Evolutionary conservation across 305 asterid species (phyloP).

Genomic region (Andrographis paniculata): DNA sequence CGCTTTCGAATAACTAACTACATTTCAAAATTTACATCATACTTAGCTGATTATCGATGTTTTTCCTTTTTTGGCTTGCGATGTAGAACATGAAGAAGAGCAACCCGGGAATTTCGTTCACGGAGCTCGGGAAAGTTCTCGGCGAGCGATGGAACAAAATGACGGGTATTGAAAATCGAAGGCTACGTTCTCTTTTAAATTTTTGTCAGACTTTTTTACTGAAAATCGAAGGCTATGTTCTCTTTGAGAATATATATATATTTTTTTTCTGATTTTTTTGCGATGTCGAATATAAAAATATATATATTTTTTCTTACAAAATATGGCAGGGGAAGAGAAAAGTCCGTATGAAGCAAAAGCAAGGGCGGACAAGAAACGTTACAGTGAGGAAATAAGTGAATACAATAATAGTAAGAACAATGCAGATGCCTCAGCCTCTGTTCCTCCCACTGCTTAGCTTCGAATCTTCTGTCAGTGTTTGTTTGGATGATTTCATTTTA

Average conservation of each 20-base stretch:
- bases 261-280: no score
- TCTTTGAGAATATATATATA: no score
- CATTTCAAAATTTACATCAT: not conserved
- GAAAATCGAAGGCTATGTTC: not conserved
- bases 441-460: conserved; percentile 49
- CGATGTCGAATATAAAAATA: no score
- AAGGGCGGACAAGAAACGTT: conserved; percentile 74
- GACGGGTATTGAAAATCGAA: conserved; percentile 72
- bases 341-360: conserved; percentile 83
- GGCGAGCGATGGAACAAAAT: conserved; percentile 89
- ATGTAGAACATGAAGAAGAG: conserved; percentile 68
- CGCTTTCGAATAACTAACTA: not conserved
- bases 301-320: conserved; percentile 5
- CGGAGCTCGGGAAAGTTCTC: conserved; percentile 64
- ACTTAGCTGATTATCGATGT: no score
- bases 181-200: not conserved
- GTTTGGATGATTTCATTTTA: no score
- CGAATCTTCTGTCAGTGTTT: no score
- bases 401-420: conserved; percentile 54
- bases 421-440: conserved; percentile 30
- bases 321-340: conserved; percentile 70
- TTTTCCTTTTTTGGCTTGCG: not conserved
- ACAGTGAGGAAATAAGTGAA: conserved; percentile 51
- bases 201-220: not conserved
- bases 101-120: conserved; percentile 63